Percentiles rank a stretch among this genome's conserved stretches.
Evolutionary conservation across 1,284 basidiomycete species (phyloP).

Genomic region (Ustilago lituana): DNA sequence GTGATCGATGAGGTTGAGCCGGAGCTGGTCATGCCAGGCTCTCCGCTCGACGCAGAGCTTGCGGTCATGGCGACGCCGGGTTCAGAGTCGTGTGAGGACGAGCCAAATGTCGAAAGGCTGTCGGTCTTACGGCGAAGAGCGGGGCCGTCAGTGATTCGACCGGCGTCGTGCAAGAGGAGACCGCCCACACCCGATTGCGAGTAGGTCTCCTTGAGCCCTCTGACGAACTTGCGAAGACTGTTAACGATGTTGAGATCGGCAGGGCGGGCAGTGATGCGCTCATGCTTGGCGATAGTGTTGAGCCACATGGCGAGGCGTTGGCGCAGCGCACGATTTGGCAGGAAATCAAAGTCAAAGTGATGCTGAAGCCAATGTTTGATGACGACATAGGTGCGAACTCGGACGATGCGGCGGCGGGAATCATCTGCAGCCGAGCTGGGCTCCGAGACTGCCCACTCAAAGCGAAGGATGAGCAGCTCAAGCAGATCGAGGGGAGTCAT

Average conservation of each 20-base stretch:
- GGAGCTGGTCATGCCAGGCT: constrained; percentile 12
- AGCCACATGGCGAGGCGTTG: constrained; percentile 55
- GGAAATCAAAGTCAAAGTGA: constrained; percentile 60
- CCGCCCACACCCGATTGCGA: constrained; percentile 49
- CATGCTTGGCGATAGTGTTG: constrained; percentile 46
- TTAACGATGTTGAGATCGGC: constrained; percentile 52
- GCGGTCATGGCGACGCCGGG: constrained; percentile 1
- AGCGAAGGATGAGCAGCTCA: constrained; percentile 54
- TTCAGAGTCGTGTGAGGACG: constrained; percentile 31
- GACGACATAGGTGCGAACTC: constrained; percentile 60
- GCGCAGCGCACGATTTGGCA: constrained; percentile 51
- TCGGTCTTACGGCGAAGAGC: constrained; percentile 19
- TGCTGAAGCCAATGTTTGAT: constrained; percentile 60
- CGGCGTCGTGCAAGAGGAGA: constrained; percentile 42
- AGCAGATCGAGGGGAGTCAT: constrained; percentile 50
- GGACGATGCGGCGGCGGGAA: constrained; percentile 55
- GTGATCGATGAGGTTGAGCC: constrained; percentile 12
- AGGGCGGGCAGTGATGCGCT: constrained; percentile 23
- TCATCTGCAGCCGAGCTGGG: constrained; percentile 46
- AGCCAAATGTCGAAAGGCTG: constrained; percentile 35
- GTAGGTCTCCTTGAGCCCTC: constrained; percentile 55
- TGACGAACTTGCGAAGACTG: constrained; percentile 54
- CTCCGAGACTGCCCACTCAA: constrained; percentile 56
- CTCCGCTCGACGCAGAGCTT: constrained; percentile 9
- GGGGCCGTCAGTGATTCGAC: constrained; percentile 23